phyloP scores from a whole-genome alignment of 2,329 filamentous ascomycete species.

The Neobulgaria alba region DNA sequence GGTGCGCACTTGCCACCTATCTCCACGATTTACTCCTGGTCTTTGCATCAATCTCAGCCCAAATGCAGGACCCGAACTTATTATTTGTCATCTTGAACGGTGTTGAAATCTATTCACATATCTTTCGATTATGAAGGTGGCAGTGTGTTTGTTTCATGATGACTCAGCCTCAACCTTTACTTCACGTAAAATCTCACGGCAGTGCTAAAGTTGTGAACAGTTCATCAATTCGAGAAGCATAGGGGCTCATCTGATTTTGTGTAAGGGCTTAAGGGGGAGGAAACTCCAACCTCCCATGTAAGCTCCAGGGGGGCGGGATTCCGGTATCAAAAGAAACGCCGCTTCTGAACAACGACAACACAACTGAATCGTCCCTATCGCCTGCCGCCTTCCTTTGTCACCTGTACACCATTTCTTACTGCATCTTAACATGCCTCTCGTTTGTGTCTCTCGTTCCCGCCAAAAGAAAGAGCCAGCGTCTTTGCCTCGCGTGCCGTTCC shows the following conservation, averaged over 20 bases:
- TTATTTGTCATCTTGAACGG: neutral
- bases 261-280: too few species aligned
- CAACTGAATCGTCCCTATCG: too few species aligned
- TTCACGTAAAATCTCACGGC: neutral
- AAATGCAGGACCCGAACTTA: neutral
- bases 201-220: neutral
- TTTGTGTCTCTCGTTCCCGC: neutral
- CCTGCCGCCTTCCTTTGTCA: too few species aligned
- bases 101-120: too few species aligned
- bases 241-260: too few species aligned
- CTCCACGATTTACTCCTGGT: neutral
- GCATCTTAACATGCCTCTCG: too few species aligned
- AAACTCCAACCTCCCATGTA: too few species aligned
- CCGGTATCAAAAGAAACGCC: too few species aligned
- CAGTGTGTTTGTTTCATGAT: neutral
- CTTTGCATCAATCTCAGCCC: neutral
- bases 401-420: too few species aligned
- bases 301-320: too few species aligned
- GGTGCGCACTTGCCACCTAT: neutral
- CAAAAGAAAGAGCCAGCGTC: neutral
- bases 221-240: neutral
- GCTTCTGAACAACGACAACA: too few species aligned
- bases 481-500: neutral
- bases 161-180: neutral
- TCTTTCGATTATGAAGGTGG: neutral